Percentiles rank a stretch among this genome's conserved stretches.
phyloP scores from a whole-genome alignment of 345 rosid species.

The Eucalyptus albens region DNA sequence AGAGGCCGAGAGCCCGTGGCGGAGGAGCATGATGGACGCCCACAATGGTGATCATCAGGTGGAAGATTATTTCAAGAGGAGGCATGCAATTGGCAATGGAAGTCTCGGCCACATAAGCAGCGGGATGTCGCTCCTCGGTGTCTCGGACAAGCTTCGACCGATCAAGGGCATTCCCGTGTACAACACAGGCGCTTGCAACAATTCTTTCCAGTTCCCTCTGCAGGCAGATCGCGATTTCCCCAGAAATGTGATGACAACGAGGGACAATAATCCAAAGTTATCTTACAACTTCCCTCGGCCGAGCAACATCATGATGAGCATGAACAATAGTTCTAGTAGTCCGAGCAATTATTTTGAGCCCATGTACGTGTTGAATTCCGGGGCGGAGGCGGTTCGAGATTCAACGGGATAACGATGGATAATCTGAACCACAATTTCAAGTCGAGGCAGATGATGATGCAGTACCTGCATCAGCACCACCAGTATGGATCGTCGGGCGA shows the following conservation, averaged over 20 bases:
- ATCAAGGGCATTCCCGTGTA: constrained; percentile 38
- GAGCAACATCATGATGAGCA: neutral
- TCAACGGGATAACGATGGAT: neutral
- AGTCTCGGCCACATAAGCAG: neutral
- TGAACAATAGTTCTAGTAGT: neutral
- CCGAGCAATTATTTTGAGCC: neutral
- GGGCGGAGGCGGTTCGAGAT: neutral
- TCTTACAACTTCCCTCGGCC: neutral
- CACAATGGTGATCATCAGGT: neutral
- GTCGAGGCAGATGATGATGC: neutral
- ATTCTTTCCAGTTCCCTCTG: neutral
- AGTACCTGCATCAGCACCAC: neutral
- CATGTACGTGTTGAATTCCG: neutral
- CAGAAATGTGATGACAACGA: neutral
- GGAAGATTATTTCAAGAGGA: neutral
- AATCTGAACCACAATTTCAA: neutral
- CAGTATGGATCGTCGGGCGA: neutral
- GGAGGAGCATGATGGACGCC: neutral
- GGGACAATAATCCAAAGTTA: neutral
- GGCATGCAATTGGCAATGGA: neutral
- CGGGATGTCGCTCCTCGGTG: constrained; percentile 15
- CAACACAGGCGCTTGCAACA: neutral
- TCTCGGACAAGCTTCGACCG: constrained; percentile 11
- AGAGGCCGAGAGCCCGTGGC: neutral
- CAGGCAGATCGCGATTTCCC: neutral